Evolutionary conservation across 495 filamentous ascomycete genomes (phyloP).

Genomic region (Evernia prunastri): DNA sequence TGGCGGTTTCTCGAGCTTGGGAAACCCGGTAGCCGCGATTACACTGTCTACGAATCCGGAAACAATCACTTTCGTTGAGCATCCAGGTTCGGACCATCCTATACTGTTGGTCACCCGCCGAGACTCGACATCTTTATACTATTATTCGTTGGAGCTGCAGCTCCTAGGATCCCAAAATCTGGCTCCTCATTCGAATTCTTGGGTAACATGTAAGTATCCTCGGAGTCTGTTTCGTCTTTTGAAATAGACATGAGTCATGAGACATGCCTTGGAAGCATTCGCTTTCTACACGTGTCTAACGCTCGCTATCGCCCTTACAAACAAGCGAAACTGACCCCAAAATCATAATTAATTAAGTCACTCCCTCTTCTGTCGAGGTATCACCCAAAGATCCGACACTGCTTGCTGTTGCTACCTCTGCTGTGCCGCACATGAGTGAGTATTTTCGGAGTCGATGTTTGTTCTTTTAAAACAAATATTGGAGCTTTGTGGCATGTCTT

Average conservation of each 20-base stretch:
- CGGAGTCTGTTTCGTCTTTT: too few relatives aligned
- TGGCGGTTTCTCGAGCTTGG: slow-evolving; percentile 19
- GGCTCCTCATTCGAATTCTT: slow-evolving; percentile 57
- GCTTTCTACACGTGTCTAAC: too few relatives aligned
- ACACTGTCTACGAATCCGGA: slow-evolving; percentile 55
- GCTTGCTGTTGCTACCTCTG: slow-evolving; percentile 56
- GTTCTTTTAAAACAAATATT: too few relatives aligned
- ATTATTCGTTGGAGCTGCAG: slow-evolving; percentile 45
- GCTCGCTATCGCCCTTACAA: too few relatives aligned
- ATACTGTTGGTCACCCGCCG: slow-evolving; percentile 51
- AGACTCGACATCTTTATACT: slow-evolving; percentile 57
- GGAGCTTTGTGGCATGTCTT: too few relatives aligned
- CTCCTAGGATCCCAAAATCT: slow-evolving; percentile 54
- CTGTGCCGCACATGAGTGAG: slow-evolving; percentile 47
- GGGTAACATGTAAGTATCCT: slow-evolving; percentile 38
- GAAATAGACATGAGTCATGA: too few relatives aligned
- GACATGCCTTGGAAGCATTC: too few relatives aligned
- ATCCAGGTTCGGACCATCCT: slow-evolving; percentile 40
- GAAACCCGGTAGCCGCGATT: slow-evolving; percentile 43
- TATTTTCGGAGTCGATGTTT: too few relatives aligned
- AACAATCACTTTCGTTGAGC: slow-evolving; percentile 48
- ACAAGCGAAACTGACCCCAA: too few relatives aligned
- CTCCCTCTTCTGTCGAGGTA: slow-evolving; percentile 52
- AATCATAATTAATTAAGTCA: too few relatives aligned
- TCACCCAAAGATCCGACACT: slow-evolving; percentile 49